These are phyloP conservation scores for Myrica gale DNA, from an alignment of 306 rosid genomes.

Conservation along the genomic window DNA sequence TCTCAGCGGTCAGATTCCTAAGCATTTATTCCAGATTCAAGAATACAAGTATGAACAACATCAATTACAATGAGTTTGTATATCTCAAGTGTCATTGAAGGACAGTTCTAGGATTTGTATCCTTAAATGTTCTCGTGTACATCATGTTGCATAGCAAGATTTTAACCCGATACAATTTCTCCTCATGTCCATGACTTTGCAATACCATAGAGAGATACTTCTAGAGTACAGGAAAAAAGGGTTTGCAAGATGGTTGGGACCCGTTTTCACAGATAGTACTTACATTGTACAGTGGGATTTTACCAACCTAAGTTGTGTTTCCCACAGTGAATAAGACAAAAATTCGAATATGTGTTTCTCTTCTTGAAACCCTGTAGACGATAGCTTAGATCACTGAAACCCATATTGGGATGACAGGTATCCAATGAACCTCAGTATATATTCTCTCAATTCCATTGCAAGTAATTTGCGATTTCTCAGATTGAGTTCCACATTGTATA, in stretches of 20 bases:
- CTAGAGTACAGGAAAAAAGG: no score
- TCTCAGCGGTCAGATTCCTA: slow-evolving; percentile 79
- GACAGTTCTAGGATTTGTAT: slow-evolving; percentile 11
- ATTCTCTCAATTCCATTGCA: slow-evolving; percentile 2
- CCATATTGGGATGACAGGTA: slow-evolving; percentile 2
- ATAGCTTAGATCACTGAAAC: neutral
- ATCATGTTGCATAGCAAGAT: neutral
- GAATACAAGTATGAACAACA: slow-evolving; percentile 72
- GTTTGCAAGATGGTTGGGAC: no score
- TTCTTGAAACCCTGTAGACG: neutral
- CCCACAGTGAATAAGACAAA: neutral
- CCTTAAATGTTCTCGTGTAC: neutral
- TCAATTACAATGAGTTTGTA: slow-evolving; percentile 17
- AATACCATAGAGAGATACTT: no score
- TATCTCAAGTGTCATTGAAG: slow-evolving; percentile 4
- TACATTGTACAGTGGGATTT: neutral
- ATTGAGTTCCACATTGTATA: no score
- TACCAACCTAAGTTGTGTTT: neutral
- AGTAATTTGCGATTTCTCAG: neutral
- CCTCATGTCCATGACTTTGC: no score
- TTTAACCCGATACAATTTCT: neutral
- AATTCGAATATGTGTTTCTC: neutral
- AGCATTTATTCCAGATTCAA: slow-evolving; percentile 45
- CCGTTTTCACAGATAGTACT: neutral
- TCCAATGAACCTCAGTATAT: slow-evolving; percentile 6